Base-by-base conservation (phyloP, 345 rosid species). In the Boechera retrofracta region DNA sequence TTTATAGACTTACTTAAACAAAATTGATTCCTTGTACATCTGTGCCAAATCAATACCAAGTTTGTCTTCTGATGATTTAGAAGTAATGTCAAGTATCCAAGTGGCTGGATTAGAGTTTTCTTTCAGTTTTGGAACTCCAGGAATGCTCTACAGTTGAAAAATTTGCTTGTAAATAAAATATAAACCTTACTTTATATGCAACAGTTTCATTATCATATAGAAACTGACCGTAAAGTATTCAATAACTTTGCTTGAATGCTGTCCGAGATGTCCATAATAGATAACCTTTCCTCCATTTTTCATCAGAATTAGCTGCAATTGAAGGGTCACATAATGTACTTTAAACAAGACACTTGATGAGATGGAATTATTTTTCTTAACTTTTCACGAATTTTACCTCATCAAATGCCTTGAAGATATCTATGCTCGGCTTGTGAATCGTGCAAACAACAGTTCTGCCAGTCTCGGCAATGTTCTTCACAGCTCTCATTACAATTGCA, bases 231-330 rank as follows among this genome's bases (percentile, higher is more conserved):
- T 84, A 56, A 89, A 88, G 72, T 87, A 89, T 48, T 85, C 71
- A 29, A 83, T 80, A 61, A 89, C 86, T 60, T 67, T 78, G 53
- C 69, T 80, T 28, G 92, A 89, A 9, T 88, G 81, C 42, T 77
- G 69, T 6, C 95, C 90, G 26, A 87, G 74, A 47, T 77, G 81
- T 76, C 95, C 92, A 0, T 81, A 77, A 64, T 88, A 86, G 53
- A 89, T 83, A 9, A 86, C 49, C 18, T 42, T 80, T 12, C 90
- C 92, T 28, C 95, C 90, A 60, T 76, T 79, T 84, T 82, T 89
- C 90, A 89, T 69, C 77, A 89, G 70, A 75, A 88, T 83, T 45
- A 87, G 77, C 92, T 88, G 87, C 64, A 71, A 9, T 41, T 5
- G 7, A 71, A 11, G 6, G 5, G 52, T 47, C 16, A 15, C 21